phyloP scores from a whole-genome alignment of 768 basidiomycete species.

The Trametopsis cervina region DNA sequence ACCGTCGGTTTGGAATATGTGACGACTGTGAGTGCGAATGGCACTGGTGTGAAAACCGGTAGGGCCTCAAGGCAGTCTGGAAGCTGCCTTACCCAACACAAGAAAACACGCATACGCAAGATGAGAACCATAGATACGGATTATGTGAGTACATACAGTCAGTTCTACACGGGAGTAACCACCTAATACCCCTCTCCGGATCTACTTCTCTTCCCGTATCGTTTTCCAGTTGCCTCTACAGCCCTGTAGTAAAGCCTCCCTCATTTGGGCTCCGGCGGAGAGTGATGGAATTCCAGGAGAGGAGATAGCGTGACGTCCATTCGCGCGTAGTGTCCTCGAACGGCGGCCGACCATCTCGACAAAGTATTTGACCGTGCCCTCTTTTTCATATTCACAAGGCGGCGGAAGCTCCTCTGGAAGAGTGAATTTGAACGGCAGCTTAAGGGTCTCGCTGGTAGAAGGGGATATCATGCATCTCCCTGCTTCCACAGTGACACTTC shows the following conservation, averaged over 20 bases:
- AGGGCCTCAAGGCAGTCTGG: constrained; percentile 11
- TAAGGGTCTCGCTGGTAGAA: constrained; percentile 7
- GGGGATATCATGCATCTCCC: constrained; percentile 8
- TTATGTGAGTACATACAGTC: constrained; percentile 14
- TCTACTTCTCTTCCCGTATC: constrained; percentile 6
- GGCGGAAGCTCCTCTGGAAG: constrained; percentile 15
- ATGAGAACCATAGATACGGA: neutral
- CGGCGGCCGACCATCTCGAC: constrained; percentile 17
- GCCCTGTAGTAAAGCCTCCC: constrained; percentile 5
- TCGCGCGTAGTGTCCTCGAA: constrained; percentile 11
- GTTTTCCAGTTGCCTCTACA: constrained; percentile 15
- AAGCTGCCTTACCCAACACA: constrained; percentile 12
- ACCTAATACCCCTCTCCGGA: constrained; percentile 17
- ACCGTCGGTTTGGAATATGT: constrained; percentile 15
- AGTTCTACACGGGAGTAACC: constrained; percentile 11
- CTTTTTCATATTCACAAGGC: constrained; percentile 13
- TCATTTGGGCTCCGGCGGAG: constrained; percentile 7
- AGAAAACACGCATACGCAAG: neutral
- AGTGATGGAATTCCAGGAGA: constrained; percentile 15
- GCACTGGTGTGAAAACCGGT: constrained; percentile 18
- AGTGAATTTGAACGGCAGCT: constrained; percentile 17
- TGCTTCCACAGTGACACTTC: constrained; percentile 14
- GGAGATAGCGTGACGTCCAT: constrained; percentile 8
- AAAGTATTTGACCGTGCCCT: constrained; percentile 16
- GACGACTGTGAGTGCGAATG: constrained; percentile 16